phyloP scores from a whole-genome alignment of 2,329 filamentous ascomycete genomes.

The Canariomyces notabilis region DNA sequence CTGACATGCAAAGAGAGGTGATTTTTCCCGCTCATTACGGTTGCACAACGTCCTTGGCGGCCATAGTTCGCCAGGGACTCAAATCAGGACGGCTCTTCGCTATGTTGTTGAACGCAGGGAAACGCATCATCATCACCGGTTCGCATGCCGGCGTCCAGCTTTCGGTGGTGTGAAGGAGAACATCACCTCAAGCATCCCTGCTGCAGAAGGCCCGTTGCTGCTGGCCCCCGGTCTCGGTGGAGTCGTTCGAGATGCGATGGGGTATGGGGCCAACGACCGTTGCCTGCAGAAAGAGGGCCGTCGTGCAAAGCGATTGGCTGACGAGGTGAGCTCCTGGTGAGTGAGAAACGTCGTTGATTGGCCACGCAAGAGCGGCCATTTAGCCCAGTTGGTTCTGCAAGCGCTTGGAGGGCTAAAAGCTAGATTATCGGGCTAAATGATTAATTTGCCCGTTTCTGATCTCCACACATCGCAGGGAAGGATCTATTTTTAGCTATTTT shows the following conservation, averaged over 20 bases:
- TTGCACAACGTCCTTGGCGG: constrained; percentile 6
- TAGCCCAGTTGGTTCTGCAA: constrained; percentile 19
- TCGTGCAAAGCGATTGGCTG: not conserved
- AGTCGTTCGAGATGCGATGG: not conserved
- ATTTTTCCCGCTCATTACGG: not conserved
- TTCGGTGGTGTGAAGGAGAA: not conserved
- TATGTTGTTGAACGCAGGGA: not conserved
- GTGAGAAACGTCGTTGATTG: constrained; percentile 6
- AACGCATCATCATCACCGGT: not conserved
- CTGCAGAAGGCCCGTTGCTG: constrained; percentile 6
- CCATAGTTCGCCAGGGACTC: not conserved
- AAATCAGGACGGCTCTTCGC: not conserved
- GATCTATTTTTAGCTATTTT: constrained; percentile 28
- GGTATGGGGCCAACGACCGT: no score
- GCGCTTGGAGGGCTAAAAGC: constrained; percentile 24
- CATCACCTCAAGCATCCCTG: not conserved
- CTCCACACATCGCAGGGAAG: constrained; percentile 10
- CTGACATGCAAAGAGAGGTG: not conserved
- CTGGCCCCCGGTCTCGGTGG: constrained; percentile 1
- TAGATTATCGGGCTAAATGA: constrained; percentile 19
- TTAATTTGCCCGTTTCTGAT: constrained; percentile 25
- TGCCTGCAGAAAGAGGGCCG: not conserved
- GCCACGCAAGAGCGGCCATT: constrained; percentile 1
- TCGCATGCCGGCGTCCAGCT: not conserved
- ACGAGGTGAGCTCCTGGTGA: not conserved